Evolutionary conservation across 805 yeast genomes (phyloP).

Genomic region (Blastobotrys attinorum): DNA sequence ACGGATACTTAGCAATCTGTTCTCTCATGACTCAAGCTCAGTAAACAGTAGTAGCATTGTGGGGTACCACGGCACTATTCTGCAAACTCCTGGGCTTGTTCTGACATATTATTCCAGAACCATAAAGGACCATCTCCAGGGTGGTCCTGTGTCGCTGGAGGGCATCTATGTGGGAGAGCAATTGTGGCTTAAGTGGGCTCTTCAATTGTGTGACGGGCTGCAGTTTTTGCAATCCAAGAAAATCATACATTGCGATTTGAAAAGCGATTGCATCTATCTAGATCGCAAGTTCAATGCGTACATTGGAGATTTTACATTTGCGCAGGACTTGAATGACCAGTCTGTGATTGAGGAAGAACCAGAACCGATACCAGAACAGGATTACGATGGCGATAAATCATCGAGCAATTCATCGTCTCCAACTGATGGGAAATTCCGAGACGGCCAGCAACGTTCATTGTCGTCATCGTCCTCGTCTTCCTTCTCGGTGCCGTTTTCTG

Average conservation of each 20-base stretch:
- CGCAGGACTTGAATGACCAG: constrained; percentile 20
- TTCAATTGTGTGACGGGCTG: constrained; percentile 20
- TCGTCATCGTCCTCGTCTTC: constrained; percentile 27
- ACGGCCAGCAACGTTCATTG: too few species aligned
- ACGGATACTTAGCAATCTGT: constrained; percentile 5
- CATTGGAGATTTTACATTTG: constrained; percentile 43
- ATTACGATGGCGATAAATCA: too few species aligned
- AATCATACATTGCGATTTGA: constrained; percentile 41
- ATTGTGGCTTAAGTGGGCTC: constrained; percentile 23
- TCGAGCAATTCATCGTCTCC: too few species aligned
- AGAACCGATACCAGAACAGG: constrained; percentile 10
- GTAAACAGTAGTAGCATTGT: constrained; percentile 12
- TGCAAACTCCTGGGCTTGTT: constrained; percentile 13
- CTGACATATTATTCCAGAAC: constrained; percentile 16
- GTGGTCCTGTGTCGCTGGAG: neutral
- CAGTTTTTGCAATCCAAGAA: constrained; percentile 18
- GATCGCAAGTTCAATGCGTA: constrained; percentile 26
- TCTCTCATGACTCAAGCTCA: neutral
- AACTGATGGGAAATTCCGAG: too few species aligned
- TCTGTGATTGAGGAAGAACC: constrained; percentile 9
- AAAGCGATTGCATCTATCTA: constrained; percentile 38
- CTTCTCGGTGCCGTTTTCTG: constrained; percentile 36
- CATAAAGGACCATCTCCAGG: constrained; percentile 6
- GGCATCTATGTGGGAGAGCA: constrained; percentile 16
- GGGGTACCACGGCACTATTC: constrained; percentile 10